Base-by-base conservation (phyloP, 179 eudicot species). In the Camellia oleifera region DNA sequence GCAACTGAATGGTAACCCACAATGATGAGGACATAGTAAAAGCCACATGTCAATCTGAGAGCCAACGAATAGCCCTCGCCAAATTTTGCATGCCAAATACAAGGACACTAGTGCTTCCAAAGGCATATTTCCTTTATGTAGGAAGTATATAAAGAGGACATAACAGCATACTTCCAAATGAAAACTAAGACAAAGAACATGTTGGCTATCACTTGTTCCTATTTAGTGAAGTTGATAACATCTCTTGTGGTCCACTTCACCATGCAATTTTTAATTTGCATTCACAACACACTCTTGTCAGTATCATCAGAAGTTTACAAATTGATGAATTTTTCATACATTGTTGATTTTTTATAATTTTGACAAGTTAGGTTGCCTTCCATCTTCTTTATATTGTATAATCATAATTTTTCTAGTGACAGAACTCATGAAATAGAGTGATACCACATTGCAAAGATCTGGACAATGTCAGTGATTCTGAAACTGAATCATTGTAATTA, bases 1-100 rank as follows among this genome's bases (percentile, higher is more conserved):
- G 85, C 77, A 96, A 79, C 99, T 96, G 86, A 71, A 80, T 66
- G 76, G 73, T 20, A 66, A 62, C 13, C 20, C 52, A 48, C 8
- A 40, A 73, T 78, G 48, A 61, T 18, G 13, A 63, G 53, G 45
- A 42, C 6, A 44, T 20, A 11, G 12, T 70, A 73, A 18, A 74
- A 67, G 23, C 26, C 10, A 40, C 52, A 12, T 1, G 18, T 8
- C 20, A 73, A 73, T 8, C 48, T 15, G 32, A 65, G 69, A 40
- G 48, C 52, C 26, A 23, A 23, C 26, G 26, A 23, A 23, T 23
- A 23, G 26, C 26, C 26, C 26, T 23, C 26, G 26, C 26, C 26
- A 23, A 23, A 23, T 23, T 48, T 48, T 48, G 4, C 52, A 48
- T 6, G 9, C 2, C 57, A 54, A 23, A 54, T 7, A 54, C 11